phyloP scores from a whole-genome alignment of 2,329 filamentous ascomycete genomes.

The Fusarium hostae region DNA sequence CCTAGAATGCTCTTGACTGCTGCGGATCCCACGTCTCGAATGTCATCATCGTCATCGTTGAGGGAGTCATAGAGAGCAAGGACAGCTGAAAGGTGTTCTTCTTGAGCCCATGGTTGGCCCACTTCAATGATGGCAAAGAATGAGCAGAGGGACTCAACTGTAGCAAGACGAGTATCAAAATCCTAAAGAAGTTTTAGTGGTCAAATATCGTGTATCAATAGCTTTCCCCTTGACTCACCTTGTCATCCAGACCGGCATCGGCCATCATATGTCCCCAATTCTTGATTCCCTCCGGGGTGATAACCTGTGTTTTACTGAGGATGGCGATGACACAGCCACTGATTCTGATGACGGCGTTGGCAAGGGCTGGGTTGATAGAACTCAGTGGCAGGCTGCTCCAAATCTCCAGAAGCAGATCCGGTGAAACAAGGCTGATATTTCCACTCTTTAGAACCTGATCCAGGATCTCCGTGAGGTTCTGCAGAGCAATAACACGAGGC shows the following conservation, averaged over 20 bases:
- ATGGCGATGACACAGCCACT: constrained; percentile 59
- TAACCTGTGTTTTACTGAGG: constrained; percentile 38
- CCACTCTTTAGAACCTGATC: constrained; percentile 52
- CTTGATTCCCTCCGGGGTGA: constrained; percentile 38
- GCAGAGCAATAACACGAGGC: constrained; percentile 59
- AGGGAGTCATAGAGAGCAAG: constrained; percentile 79
- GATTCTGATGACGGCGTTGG: constrained; percentile 60
- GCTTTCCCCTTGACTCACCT: constrained; percentile 49
- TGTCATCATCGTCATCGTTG: constrained; percentile 92
- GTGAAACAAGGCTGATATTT: constrained; percentile 46
- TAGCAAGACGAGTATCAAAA: constrained; percentile 73
- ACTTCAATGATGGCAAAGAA: constrained; percentile 54
- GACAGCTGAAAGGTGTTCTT: constrained; percentile 65
- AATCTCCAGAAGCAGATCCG: constrained; percentile 50
- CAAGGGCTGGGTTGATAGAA: constrained; percentile 59
- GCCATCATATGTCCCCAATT: constrained; percentile 64
- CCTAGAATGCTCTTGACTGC: constrained; percentile 61
- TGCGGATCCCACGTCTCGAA: constrained; percentile 72
- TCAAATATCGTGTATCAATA: constrained; percentile 37
- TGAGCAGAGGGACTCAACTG: constrained; percentile 64
- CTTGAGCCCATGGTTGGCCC: constrained; percentile 35
- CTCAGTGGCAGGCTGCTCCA: constrained; percentile 55
- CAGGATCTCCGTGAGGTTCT: constrained; percentile 59
- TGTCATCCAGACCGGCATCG: constrained; percentile 59
- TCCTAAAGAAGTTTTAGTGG: constrained; percentile 55